Base-by-base conservation (phyloP, 331 rosid species). In the Erythrophleum ivorense region DNA sequence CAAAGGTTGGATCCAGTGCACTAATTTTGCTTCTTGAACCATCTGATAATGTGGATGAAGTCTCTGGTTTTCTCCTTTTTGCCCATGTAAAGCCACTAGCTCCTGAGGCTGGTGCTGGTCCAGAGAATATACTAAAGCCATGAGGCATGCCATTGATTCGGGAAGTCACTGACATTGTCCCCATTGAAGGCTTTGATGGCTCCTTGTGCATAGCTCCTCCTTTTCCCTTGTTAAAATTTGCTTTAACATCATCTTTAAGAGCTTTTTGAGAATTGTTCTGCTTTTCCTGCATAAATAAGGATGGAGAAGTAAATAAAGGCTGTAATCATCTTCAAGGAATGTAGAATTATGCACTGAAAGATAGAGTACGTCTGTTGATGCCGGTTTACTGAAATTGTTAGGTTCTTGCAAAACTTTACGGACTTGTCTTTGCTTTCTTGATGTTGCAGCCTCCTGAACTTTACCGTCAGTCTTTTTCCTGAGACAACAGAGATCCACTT, bases 21-120 rank as follows among this genome's bases (percentile, higher is more conserved):
- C 97, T 95, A 68, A 93, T 87, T 79, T 90, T 95, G 86, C 99
- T 95, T 82, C 80, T 91, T 52, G 94, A 89, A 15, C 98, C 94
- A 68, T 92, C 97, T 63, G 99, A 96, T 72, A 94, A 60, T 13
- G 90, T 85, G 19, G 99, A 96, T 50, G 88, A 76, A 68, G 82
- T 82, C 45, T 88, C 97, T 60, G 83, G 90, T n/a, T 87, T 88
- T 88, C 90, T 84, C 78, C 88, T 88, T 78, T 86, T 88, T 2
- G 85, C 93, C 99, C 99, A 96, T 38, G 92, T 52, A 83, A 86
- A 90, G 50, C 92, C 94, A 64, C 89, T 87, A 64, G 96, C 85
- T 13, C 87, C 98, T 11, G 85, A 68, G 31, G 81, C 66, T 24
- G 88, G 91, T 19, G 60, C 16, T 10, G 93, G 89, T 66, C 89